These are phyloP conservation scores for Salvia miltiorrhiza DNA, from an alignment of 257 asterid genomes.

Conservation along the genomic window DNA sequence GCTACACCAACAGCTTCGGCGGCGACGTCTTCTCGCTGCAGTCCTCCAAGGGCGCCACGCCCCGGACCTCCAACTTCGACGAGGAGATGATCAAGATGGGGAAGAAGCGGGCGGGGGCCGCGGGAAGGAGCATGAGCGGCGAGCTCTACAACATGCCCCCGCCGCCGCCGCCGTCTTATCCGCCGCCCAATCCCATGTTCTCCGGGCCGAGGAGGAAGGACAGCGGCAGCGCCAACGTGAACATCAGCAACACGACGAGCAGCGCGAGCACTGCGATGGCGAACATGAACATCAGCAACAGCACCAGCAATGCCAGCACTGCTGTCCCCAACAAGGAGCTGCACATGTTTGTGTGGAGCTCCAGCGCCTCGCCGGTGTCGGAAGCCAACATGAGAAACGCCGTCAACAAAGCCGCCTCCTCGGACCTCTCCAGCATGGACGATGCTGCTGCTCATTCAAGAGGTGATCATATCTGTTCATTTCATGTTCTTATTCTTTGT, in stretches of 20 bases:
- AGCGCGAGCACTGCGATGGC: slow-evolving; percentile 15
- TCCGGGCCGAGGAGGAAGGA: slow-evolving; percentile 64
- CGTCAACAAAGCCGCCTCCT: slow-evolving; percentile 40
- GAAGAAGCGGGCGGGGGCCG: slow-evolving; percentile 33
- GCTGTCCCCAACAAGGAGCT: slow-evolving; percentile 57
- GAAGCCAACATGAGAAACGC: slow-evolving; percentile 63
- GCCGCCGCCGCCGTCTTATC: slow-evolving; percentile 40
- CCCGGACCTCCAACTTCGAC: slow-evolving; percentile 80
- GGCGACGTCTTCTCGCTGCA: slow-evolving; percentile 70
- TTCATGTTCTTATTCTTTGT: neutral
- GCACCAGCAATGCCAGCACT: neutral
- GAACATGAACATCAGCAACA: slow-evolving; percentile 21
- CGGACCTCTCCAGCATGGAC: slow-evolving; percentile 44
- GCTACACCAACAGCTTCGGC: slow-evolving; percentile 55
- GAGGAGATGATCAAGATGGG: slow-evolving; percentile 72
- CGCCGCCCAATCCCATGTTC: slow-evolving; percentile 81
- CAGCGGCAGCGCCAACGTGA: slow-evolving; percentile 7
- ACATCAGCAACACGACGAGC: neutral
- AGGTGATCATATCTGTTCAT: slow-evolving; percentile 36
- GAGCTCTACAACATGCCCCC: slow-evolving; percentile 41
- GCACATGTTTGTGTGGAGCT: slow-evolving; percentile 95
- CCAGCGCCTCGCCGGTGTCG: slow-evolving; percentile 88
- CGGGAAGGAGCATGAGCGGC: slow-evolving; percentile 77
- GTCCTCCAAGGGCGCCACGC: slow-evolving; percentile 79
- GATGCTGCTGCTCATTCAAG: slow-evolving; percentile 43